Conservation (phyloP, 306 rosid genomes). For the Lathyrus aphaca region DNA sequence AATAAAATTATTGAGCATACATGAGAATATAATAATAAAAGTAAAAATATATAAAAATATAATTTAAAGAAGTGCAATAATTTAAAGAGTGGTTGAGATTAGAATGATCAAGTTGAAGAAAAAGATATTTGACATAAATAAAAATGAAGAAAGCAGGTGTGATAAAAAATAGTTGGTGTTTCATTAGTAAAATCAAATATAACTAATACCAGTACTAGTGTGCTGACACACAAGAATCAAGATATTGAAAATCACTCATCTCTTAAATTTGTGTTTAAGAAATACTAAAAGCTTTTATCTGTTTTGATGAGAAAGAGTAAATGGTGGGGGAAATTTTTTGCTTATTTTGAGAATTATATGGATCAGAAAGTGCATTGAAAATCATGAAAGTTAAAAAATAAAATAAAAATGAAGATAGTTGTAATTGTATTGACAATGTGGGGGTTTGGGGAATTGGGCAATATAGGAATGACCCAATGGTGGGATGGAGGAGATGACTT, state of each 20-base stretch:
- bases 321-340: neutral
- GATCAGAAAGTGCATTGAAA: neutral
- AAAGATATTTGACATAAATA: slow-evolving; percentile 36
- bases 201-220: slow-evolving; percentile 35
- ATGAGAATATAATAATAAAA: no score
- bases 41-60: no score
- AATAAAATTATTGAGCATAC: no score
- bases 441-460: slow-evolving; percentile 10
- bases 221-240: slow-evolving; percentile 77
- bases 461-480: slow-evolving; percentile 6
- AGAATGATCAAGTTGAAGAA: slow-evolving; percentile 22
- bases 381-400: neutral
- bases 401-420: neutral
- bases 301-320: neutral
- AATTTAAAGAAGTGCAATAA: slow-evolving; percentile 23
- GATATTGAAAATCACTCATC: slow-evolving; percentile 51
- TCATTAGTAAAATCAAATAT: slow-evolving; percentile 23
- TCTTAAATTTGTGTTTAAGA: no score
- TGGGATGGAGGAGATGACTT: slow-evolving; percentile 8
- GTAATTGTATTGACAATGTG: slow-evolving; percentile 8
- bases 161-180: slow-evolving; percentile 47
- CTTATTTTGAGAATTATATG: neutral
- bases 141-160: slow-evolving; percentile 38
- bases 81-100: slow-evolving; percentile 22
- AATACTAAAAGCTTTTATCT: no score